These are phyloP conservation scores for Pelargonium nanum DNA, from an alignment of 345 rosid genomes.

Conservation along the genomic window DNA sequence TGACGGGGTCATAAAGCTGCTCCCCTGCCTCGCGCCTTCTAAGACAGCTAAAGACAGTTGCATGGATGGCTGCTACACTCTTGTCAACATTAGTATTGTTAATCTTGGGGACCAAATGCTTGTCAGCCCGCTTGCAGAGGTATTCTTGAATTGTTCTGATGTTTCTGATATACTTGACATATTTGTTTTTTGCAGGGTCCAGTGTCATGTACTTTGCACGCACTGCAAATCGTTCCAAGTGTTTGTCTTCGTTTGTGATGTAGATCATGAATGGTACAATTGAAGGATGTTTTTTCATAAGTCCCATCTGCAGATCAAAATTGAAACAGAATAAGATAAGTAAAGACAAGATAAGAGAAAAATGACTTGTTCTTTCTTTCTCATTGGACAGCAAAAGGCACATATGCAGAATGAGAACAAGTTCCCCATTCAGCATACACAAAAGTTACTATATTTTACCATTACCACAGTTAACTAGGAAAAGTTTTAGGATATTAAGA, in stretches of 20 bases:
- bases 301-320: constrained; percentile 69
- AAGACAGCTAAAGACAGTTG: constrained; percentile 89
- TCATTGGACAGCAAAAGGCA: neutral
- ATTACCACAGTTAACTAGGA: neutral
- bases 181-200: constrained; percentile 93
- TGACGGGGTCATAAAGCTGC: constrained; percentile 65
- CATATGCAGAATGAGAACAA: neutral
- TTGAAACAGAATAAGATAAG: constrained; percentile 1
- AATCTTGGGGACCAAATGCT: constrained; percentile 92
- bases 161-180: constrained; percentile 85
- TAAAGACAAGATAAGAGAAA: constrained; percentile 8
- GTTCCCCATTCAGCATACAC: neutral
- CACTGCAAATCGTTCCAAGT: constrained; percentile 94
- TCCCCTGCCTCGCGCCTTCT: constrained; percentile 86
- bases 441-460: no score
- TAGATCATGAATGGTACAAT: constrained; percentile 95
- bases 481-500: neutral
- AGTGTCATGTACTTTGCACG: constrained; percentile 99
- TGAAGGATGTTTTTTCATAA: constrained; percentile 98
- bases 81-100: constrained; percentile 94
- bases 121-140: constrained; percentile 87
- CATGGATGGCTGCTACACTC: constrained; percentile 97
- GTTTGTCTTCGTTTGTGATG: constrained; percentile 90
- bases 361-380: no score
- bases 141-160: constrained; percentile 95